Conservation (phyloP, 78 protist species). For the Capsaspora owczarzaki region DNA sequence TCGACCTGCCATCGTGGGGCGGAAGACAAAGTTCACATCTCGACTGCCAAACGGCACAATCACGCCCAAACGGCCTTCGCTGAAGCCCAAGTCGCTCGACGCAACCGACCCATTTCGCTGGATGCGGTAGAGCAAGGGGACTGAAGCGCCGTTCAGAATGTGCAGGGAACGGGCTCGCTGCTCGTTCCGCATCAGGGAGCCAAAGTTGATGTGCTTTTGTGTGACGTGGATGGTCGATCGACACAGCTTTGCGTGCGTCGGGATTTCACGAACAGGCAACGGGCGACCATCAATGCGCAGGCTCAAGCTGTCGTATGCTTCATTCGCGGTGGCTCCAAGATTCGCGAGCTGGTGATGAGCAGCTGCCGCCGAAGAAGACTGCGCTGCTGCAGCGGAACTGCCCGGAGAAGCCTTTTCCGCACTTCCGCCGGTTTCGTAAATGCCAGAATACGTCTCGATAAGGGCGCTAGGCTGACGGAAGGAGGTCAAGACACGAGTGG, state of each 20-base stretch:
- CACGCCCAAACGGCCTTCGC: slow-evolving; percentile 50
- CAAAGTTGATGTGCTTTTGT: slow-evolving; percentile 60
- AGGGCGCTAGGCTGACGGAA: too few species aligned
- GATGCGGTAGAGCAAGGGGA: slow-evolving; percentile 56
- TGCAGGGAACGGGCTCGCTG: slow-evolving; percentile 35
- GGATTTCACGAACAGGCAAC: slow-evolving; percentile 4
- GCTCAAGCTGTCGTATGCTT: too few species aligned
- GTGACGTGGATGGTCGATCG: slow-evolving; percentile 48
- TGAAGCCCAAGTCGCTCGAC: slow-evolving; percentile 48
- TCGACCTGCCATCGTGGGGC: slow-evolving; percentile 55
- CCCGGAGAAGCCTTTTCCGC: too few species aligned
- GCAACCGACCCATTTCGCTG: slow-evolving; percentile 38
- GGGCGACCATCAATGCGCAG: too few species aligned
- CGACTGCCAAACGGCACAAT: slow-evolving; percentile 49
- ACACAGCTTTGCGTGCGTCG: slow-evolving; percentile 19
- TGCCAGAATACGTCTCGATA: too few species aligned
- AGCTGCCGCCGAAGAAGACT: too few species aligned
- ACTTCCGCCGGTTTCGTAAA: too few species aligned
- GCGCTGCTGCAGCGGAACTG: too few species aligned
- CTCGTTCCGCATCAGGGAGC: slow-evolving; percentile 27
- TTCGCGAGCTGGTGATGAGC: too few species aligned
- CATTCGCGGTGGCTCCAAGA: too few species aligned
- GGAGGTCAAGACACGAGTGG: too few species aligned
- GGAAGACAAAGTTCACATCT: slow-evolving; percentile 50
- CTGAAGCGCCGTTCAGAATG: slow-evolving; percentile 42